Base-by-base conservation (phyloP, 768 basidiomycete species). In the Leucocoprinus birnbaumii region DNA sequence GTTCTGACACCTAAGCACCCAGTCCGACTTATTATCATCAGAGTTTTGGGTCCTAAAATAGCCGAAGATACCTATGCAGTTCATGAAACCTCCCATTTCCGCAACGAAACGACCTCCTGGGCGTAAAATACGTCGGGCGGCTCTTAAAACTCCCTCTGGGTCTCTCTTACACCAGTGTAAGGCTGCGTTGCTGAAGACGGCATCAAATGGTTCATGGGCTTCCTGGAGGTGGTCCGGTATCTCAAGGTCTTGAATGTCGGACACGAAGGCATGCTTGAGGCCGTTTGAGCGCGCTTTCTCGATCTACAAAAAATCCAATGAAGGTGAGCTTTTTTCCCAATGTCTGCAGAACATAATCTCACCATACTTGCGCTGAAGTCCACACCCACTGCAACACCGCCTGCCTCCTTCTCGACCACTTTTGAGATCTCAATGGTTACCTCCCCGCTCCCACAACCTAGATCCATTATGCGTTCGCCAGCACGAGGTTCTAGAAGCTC, bases 401-500 rank as follows among this genome's bases (percentile, higher is more conserved):
- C 75, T 42, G 59, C 40, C 21, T 59, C 73, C 65, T 68, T 61
- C 35, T 68, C 65, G 4, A 94, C 87, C 14, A 76, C 61, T 11
- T 75, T 65, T 45, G 79, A 73, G 26, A 95, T 73, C 53, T 78
- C 69, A 46, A 79, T 59, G 0, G 88, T 90, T 13, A 94, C 70
- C 59, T 94, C 87, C 0, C 91, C 92, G 43, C 85, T 91, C 16
- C 93, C 91, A 63, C 91, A 94, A 2, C 92, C 91, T 42, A 91
- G 68, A 61, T 91, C 90, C 56, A 88, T 71, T 43, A 93, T 85
- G 47, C 74, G 74, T 60, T 92, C 86, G 1, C 90, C 90, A 0
- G 80, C 77, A 58, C 78, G 59, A 0, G 89, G 76, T n/a, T 78
- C 68, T 10, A 94, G 75, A 25, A 89, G 72, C 2, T 75, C 73